Evolutionary conservation across 352 stramenopile genomes (phyloP).

Genomic region (Phytophthora fragariaefolia): DNA sequence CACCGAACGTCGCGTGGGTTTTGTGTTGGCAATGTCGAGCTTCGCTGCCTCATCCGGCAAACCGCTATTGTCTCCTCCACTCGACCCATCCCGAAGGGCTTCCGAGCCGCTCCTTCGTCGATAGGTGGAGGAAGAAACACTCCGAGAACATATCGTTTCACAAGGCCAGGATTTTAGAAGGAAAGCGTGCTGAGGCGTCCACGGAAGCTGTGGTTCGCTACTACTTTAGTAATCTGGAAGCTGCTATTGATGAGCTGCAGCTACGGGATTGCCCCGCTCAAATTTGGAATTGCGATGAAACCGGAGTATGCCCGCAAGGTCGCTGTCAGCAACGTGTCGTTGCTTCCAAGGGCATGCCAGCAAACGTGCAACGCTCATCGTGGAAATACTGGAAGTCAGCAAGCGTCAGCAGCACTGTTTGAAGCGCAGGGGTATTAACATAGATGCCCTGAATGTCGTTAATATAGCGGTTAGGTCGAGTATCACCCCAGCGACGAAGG

Average conservation of each 20-base stretch:
- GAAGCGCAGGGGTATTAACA: too few species aligned
- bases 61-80: constrained; percentile 1
- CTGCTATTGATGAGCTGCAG: neutral
- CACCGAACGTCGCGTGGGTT: neutral
- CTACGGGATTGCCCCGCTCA: neutral
- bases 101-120: neutral
- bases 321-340: neutral
- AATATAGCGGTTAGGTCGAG: too few species aligned
- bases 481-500: too few species aligned
- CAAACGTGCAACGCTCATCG: neutral
- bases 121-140: neutral
- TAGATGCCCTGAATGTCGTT: too few species aligned
- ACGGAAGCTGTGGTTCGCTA: neutral
- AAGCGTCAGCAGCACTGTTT: too few species aligned
- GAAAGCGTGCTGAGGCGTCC: neutral
- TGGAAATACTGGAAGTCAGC: too few species aligned
- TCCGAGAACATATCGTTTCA: neutral
- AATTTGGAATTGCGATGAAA: constrained; percentile 10
- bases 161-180: neutral
- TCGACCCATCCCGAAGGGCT: neutral
- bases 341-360: neutral
- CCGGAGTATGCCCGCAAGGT: constrained; percentile 1
- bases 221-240: constrained; percentile 1
- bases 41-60: constrained; percentile 8
- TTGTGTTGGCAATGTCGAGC: constrained; percentile 1